Conservation (phyloP, 306 rosid species). For the Acacia crassicarpa region DNA sequence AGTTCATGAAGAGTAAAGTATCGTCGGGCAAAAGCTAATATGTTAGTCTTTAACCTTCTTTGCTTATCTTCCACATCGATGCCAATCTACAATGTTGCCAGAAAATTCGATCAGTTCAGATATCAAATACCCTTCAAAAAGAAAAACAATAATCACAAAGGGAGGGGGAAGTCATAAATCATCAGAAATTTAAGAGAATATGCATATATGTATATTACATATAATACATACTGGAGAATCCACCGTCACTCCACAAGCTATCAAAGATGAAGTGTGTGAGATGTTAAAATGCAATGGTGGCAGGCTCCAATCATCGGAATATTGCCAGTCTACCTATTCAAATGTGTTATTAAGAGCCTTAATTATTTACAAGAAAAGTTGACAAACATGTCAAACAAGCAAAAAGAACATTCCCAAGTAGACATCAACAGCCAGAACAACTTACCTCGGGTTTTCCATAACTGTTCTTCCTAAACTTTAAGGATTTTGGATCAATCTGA, state of each 20-base stretch:
- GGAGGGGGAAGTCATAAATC: neutral
- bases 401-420: constrained; percentile 11
- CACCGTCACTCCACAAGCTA: constrained; percentile 85
- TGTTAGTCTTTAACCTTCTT: constrained; percentile 65
- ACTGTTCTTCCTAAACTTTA: constrained; percentile 69
- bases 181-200: constrained; percentile 11
- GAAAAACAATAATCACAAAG: constrained; percentile 10
- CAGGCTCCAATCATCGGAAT: constrained; percentile 49
- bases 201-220: neutral
- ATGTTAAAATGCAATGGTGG: constrained; percentile 89
- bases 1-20: constrained; percentile 75
- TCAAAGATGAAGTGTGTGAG: constrained; percentile 81
- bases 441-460: constrained; percentile 93
- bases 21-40: constrained; percentile 73
- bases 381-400: constrained; percentile 17
- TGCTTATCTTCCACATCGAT: constrained; percentile 88
- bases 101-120: constrained; percentile 29
- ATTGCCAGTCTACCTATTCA: constrained; percentile 69
- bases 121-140: constrained; percentile 8
- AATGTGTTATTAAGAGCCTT: constrained; percentile 29
- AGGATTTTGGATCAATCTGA: constrained; percentile 61
- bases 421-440: constrained; percentile 20
- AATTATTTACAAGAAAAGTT: constrained; percentile 8
- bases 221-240: constrained; percentile 63
- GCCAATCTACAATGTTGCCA: constrained; percentile 61